Conservation (phyloP, 345 rosid genomes). For the Populus pruinosa region DNA sequence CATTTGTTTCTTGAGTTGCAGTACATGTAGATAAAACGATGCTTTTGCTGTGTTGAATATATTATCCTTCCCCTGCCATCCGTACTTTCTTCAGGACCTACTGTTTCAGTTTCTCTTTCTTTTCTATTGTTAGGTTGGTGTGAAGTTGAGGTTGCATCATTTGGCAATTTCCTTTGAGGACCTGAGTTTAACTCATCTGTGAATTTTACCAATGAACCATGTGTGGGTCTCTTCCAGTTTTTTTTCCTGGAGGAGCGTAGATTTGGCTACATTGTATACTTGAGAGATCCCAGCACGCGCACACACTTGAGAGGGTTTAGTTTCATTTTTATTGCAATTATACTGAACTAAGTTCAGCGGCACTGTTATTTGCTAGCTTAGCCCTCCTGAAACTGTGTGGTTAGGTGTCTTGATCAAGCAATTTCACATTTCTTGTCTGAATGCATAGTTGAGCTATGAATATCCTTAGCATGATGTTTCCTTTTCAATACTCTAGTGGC, state of each 20-base stretch:
- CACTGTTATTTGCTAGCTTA: background rate
- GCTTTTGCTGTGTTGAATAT: background rate
- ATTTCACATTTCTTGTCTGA: background rate
- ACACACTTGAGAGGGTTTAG: background rate
- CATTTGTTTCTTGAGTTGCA: background rate
- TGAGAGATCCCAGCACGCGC: background rate
- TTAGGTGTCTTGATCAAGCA: background rate
- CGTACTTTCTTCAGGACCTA: background rate
- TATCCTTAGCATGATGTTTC: background rate
- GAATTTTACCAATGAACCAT: background rate
- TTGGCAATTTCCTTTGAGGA: background rate
- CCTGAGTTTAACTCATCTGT: background rate
- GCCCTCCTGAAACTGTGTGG: background rate
- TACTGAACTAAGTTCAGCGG: background rate
- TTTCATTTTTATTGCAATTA: background rate
- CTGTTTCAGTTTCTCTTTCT: background rate
- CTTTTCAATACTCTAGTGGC: background rate
- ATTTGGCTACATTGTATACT: background rate
- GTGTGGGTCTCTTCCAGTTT: background rate
- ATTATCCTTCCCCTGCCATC: background rate
- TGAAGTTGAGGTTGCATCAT: background rate
- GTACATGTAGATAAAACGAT: background rate
- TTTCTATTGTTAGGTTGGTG: background rate
- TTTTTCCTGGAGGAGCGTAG: background rate
- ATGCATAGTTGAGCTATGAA: background rate